A percentile compares a stretch with the other conserved stretches of the same genome.
These are phyloP conservation scores for Neoscytalidium dimidiatum DNA, from an alignment of 2,329 filamentous ascomycete genomes.

Conservation along the genomic window DNA sequence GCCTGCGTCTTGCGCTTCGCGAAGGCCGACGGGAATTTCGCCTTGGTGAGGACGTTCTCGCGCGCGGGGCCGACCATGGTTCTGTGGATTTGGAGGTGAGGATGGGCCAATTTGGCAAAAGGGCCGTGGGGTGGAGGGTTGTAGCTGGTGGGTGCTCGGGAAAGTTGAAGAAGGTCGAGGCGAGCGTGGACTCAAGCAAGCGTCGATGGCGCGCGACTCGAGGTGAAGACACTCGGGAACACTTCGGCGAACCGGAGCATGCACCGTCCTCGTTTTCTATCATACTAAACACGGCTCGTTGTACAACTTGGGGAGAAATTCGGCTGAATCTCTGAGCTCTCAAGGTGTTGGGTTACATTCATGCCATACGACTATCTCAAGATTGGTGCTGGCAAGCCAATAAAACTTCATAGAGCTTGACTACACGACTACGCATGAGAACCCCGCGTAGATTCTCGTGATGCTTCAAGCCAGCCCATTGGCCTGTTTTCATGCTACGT, in stretches of 20 bases:
- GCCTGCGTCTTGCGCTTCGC: constrained; percentile 67
- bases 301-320: too few relatives aligned
- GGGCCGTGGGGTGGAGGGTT: not conserved
- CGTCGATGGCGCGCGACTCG: not conserved
- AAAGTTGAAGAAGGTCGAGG: not conserved
- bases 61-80: constrained; percentile 36
- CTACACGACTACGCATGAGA: not conserved
- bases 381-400: too few relatives aligned
- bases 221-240: not conserved
- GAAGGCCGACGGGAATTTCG: constrained; percentile 69
- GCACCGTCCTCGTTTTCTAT: not conserved
- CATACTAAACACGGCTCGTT: too few relatives aligned
- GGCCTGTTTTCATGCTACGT: not conserved
- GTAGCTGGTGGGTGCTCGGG: not conserved
- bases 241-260: not conserved
- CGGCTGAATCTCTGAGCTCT: too few relatives aligned
- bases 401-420: not conserved
- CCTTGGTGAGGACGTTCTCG: constrained; percentile 65
- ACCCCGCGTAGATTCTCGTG: not conserved
- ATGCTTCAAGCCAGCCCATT: not conserved
- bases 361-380: too few relatives aligned
- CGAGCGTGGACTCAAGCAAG: not conserved
- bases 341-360: too few relatives aligned
- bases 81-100: not conserved
- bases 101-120: not conserved